phyloP scores from a whole-genome alignment of 805 yeast species.

The Teunomyces stri region DNA sequence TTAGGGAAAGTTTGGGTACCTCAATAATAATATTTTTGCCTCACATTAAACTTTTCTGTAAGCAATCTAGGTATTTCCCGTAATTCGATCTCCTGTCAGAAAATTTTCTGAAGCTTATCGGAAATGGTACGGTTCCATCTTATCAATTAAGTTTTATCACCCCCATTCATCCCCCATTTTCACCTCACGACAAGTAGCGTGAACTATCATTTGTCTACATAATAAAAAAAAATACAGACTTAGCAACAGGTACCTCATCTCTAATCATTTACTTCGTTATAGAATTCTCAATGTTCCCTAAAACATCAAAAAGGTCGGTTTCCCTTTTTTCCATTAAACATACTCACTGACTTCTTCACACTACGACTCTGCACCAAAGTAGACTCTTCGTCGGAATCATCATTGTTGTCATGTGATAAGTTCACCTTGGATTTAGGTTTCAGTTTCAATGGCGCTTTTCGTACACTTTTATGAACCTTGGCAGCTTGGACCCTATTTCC shows the following conservation, averaged over 20 bases:
- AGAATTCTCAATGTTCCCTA: too few relatives aligned
- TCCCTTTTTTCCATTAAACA: conserved; percentile 2
- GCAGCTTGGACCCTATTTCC: conserved; percentile 9
- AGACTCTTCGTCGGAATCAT: conserved; percentile 5
- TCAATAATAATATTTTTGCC: not conserved
- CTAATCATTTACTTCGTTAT: not conserved
- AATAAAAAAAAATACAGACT: too few relatives aligned
- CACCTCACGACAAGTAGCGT: not conserved
- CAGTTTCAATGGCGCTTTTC: not conserved
- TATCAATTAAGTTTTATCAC: not conserved
- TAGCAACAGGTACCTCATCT: too few relatives aligned
- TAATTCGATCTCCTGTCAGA: not conserved
- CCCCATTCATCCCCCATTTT: not conserved
- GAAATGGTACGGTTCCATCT: not conserved
- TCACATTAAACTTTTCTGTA: not conserved
- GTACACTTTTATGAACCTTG: not conserved
- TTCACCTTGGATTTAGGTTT: not conserved
- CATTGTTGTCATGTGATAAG: not conserved
- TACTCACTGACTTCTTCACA: conserved; percentile 4
- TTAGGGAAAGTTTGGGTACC: not conserved
- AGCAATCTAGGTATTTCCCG: not conserved
- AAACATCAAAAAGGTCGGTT: conserved; percentile 5
- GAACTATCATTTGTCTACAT: not conserved
- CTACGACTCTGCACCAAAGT: conserved; percentile 1
- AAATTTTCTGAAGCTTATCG: not conserved